phyloP scores from a whole-genome alignment of 2,329 filamentous ascomycete species.

The Pyrenophora teres region DNA sequence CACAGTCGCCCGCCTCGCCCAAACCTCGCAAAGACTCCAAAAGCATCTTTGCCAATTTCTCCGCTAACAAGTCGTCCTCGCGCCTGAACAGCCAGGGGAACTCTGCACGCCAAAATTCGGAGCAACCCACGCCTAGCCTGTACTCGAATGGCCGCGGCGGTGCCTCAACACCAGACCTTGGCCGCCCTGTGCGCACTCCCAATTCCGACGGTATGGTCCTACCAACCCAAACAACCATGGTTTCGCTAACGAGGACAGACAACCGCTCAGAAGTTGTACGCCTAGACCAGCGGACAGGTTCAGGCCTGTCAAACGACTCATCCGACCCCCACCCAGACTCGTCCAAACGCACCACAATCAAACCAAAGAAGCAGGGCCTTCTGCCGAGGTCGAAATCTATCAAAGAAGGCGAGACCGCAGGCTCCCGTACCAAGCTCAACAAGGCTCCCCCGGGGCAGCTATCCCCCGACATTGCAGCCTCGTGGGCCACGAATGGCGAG shows the following conservation, averaged over 20 bases:
- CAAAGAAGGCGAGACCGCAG: conserved; percentile 48
- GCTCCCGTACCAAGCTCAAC: conserved; percentile 36
- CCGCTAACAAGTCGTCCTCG: conserved; percentile 54
- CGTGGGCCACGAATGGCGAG: conserved; percentile 43
- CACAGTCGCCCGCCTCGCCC: conserved; percentile 42
- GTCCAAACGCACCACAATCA: conserved; percentile 31
- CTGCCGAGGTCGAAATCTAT: conserved; percentile 51
- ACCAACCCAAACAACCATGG: neutral
- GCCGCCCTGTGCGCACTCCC: conserved; percentile 43
- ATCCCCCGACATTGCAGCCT: conserved; percentile 34
- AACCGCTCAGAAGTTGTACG: conserved; percentile 38
- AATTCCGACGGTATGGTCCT: conserved; percentile 41
- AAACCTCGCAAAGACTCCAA: conserved; percentile 47
- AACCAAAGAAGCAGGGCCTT: conserved; percentile 45
- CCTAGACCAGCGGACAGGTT: conserved; percentile 35
- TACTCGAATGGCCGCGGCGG: conserved; percentile 51
- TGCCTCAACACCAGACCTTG: conserved; percentile 56
- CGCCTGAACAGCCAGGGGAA: conserved; percentile 47
- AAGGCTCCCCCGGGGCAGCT: conserved; percentile 40
- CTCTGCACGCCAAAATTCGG: conserved; percentile 40
- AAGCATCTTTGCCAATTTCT: conserved; percentile 55
- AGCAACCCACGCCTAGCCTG: conserved; percentile 37
- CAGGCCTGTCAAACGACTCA: conserved; percentile 37
- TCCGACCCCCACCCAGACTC: conserved; percentile 26
- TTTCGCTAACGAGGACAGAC: conserved; percentile 27